Base-by-base conservation (phyloP, 202 grass and related monocot species). In the Setaria italica region DNA sequence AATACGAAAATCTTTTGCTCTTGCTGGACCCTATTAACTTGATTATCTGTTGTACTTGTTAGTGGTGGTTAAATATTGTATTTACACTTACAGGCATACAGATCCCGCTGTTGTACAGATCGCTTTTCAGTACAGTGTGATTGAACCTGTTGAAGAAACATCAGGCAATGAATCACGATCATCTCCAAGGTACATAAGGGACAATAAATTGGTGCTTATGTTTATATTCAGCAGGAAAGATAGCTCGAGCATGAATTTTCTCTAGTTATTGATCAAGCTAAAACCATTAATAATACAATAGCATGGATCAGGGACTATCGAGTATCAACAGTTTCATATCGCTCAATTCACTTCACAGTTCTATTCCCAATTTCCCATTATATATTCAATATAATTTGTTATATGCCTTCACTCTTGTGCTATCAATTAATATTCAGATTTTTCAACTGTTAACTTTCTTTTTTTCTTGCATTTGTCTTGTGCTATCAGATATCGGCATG, bases 81-180 rank as follows among this genome's bases (percentile, higher is more conserved):
- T 72, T 85, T 72, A 48, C 47, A 25, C 86, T 83, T 92, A 9
- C 77, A 98, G 95, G 87, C 91, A 95, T 70, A 90, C 93, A 82
- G 93, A 95, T 70, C 88, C 91, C 79, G 89, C 93, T 79, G 80
- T 98, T 88, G 65, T 98, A 64, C 95, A 98, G 50, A 85, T 98
- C 1, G 93, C 93, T 67, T 98, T 98, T 85, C 95, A 98, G 67
- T 98, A 95, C 70, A 95, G 91, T 83, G 86, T 95, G 43, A 70
- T 98, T 88, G 93, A 94, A 73, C 93, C 91, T 82, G 62, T 78
- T 11, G 55, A 89, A 82, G 87, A 74, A 50, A 80, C 67, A 84
- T 85, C 67, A 11, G 57, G 50, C 54, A 81, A 82, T 85, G 91
- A 77, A 50, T 67, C 58, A 74, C 86, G 84, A 69, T 86, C 85